Base-by-base conservation (phyloP, 129 eudicot genomes). In the Lactuca saligna region DNA sequence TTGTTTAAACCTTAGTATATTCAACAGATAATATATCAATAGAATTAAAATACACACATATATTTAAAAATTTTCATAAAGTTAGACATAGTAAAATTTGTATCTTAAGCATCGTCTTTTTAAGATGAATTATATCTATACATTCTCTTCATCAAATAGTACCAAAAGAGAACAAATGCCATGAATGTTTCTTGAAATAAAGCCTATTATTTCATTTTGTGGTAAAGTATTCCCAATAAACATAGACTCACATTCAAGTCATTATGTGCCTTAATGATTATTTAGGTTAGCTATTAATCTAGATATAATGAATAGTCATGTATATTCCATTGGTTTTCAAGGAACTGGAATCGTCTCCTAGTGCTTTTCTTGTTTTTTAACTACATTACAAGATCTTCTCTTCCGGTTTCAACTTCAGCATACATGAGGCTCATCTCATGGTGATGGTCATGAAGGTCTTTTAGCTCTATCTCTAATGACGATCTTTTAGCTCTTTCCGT, bases 351-450 rank as follows among this genome's bases (percentile, higher is more conserved):
- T 81, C 85, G 79, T 74, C 83, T 87, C 81, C 80, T 79, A 63
- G 82, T 80, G 38, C 75, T 72, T 33, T 12, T 83, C 50, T 77
- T 62, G 63, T 92, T 56, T 79, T 81, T 93, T 55, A 93, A 88
- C 81, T 86, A 85, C 95, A 93, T 83, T 44, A 93, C 97, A 81
- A 93, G 98, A 81, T 93, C 97, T 82, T 87, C 98, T 13, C 96
- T 81, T 66, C 85, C 81, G 17, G 92, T 90, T 75, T 93, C 97
- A 1, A 87, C 98, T 79, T 93, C 97, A 25, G 97, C 98, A 67
- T 89, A 93, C 61, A 80, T 85, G 31, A 93, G 95, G 65, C 98
- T 93, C 98, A 93, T 93, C 50, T 89, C 87, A 56, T 84, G 88
- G 77, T 89, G 89, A 25, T 91, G 87, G 32, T 93, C 97, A n/a